Evolutionary conservation across 257 asterid genomes (phyloP).

Genomic region (Paraleonurus japonicus): DNA sequence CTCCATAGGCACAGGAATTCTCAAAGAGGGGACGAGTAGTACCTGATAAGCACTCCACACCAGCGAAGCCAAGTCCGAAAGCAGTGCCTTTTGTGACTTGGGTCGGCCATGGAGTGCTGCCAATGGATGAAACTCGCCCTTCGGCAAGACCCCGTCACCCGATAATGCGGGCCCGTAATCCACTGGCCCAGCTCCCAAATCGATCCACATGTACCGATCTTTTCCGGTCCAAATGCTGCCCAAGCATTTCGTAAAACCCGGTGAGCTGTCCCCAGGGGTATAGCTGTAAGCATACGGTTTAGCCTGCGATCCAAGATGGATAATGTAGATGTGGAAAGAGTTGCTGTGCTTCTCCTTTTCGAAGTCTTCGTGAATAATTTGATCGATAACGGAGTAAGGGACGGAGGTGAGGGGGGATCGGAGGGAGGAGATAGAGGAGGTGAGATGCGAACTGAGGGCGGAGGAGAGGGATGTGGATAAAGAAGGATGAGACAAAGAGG

Average conservation of each 20-base stretch:
- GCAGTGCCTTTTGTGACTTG: conserved; percentile 76
- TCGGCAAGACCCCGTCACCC: conserved; percentile 90
- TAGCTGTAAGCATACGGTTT: conserved; percentile 74
- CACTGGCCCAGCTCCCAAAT: conserved; percentile 95
- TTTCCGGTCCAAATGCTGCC: conserved; percentile 90
- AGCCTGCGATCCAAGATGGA: conserved; percentile 57
- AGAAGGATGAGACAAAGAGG: conserved; percentile 43
- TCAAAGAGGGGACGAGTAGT: conserved; percentile 82
- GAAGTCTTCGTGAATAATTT: conserved; percentile 55
- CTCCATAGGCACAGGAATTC: conserved; percentile 82
- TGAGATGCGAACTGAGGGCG: conserved; percentile 51
- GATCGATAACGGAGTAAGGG: conserved; percentile 52
- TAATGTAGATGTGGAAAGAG: conserved; percentile 69
- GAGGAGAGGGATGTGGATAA: conserved; percentile 48
- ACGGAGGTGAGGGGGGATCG: conserved; percentile 64
- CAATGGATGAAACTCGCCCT: conserved; percentile 93
- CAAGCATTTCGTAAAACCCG: conserved; percentile 71
- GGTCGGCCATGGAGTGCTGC: conserved; percentile 84
- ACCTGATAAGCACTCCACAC: conserved; percentile 98
- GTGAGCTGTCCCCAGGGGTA: conserved; percentile 72
- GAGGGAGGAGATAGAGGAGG: conserved; percentile 45
- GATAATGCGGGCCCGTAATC: conserved; percentile 92
- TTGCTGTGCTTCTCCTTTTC: conserved; percentile 53
- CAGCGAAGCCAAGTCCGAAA: conserved; percentile 77
- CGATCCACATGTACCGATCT: conserved; percentile 91